A percentile compares a stretch with the other conserved stretches of the same genome.
Conservation (phyloP, 495 filamentous ascomycete genomes). For the Aspergillus carlsbadensis region DNA sequence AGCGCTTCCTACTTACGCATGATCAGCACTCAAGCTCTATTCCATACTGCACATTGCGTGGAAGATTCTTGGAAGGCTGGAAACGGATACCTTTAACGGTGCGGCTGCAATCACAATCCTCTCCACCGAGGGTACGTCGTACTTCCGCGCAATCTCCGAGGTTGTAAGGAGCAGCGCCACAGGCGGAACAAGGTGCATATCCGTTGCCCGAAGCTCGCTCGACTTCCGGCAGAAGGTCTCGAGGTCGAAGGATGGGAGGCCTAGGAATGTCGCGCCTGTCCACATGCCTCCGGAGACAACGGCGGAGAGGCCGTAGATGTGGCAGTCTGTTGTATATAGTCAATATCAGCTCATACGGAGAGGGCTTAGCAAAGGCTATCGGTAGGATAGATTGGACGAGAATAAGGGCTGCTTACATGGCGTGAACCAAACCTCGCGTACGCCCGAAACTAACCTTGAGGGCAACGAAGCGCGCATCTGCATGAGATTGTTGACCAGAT, state of each 20-base stretch:
- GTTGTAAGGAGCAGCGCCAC: conserved; percentile 3
- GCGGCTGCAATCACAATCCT: conserved; percentile 5
- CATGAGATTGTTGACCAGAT: neutral
- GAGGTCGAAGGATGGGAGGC: neutral
- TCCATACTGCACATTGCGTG: too few species aligned
- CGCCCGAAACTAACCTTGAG: neutral
- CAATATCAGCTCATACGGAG: too few species aligned
- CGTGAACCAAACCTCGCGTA: conserved; percentile 4
- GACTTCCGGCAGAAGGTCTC: conserved; percentile 6
- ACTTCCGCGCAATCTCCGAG: neutral
- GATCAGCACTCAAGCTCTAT: too few species aligned
- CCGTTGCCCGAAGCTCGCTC: neutral
- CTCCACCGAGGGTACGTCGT: neutral
- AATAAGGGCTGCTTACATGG: neutral
- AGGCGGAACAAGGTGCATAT: conserved; percentile 8
- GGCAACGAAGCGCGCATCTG: conserved; percentile 3
- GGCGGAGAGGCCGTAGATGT: neutral
- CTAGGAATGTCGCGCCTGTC: neutral
- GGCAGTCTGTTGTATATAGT: conserved; percentile 1
- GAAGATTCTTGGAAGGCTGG: too few species aligned
- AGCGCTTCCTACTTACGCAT: neutral
- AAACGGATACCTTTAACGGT: neutral
- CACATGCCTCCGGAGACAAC: conserved; percentile 3
- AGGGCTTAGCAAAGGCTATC: too few species aligned
- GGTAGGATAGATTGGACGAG: too few species aligned